Percentiles rank a stretch among this genome's conserved stretches.
phyloP scores from a whole-genome alignment of 768 basidiomycete species.

The Leucocoprinus sp. region DNA sequence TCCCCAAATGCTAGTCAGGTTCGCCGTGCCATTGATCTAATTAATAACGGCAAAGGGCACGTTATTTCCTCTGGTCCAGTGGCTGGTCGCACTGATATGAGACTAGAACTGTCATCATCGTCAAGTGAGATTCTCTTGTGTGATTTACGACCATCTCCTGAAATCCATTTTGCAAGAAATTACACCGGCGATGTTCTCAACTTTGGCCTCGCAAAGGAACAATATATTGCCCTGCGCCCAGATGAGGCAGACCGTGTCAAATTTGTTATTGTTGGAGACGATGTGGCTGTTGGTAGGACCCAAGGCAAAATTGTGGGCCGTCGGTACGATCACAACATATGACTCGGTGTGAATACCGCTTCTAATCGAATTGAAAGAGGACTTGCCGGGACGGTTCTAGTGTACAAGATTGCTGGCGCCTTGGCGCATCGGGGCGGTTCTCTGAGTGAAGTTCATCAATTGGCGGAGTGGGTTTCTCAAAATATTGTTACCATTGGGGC shows the following conservation, averaged over 20 bases:
- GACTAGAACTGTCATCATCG: conserved; percentile 67
- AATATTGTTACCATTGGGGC: conserved; percentile 77
- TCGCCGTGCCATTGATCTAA: conserved; percentile 67
- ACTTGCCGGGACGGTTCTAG: conserved; percentile 71
- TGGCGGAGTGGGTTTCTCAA: conserved; percentile 59
- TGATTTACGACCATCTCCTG: not conserved
- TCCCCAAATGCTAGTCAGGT: conserved; percentile 86
- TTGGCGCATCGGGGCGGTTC: conserved; percentile 58
- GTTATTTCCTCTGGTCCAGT: conserved; percentile 13
- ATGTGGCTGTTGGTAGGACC: conserved; percentile 76
- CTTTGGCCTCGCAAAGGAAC: conserved; percentile 85
- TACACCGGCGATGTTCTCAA: conserved; percentile 90
- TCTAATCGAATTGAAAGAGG: conserved; percentile 39
- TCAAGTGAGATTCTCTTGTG: conserved; percentile 45
- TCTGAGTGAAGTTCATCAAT: conserved; percentile 59
- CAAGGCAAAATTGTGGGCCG: conserved; percentile 83
- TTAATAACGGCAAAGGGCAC: conserved; percentile 66
- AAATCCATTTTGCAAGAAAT: conserved; percentile 41
- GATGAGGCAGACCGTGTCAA: conserved; percentile 58
- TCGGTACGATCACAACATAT: conserved; percentile 33
- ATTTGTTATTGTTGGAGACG: conserved; percentile 83
- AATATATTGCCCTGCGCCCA: conserved; percentile 64
- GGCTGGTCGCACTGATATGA: conserved; percentile 1
- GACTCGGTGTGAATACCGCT: not conserved
- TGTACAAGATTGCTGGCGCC: conserved; percentile 89